Evolutionary conservation across 768 basidiomycete genomes (phyloP).

Genomic region (Gymnopilus junonius): DNA sequence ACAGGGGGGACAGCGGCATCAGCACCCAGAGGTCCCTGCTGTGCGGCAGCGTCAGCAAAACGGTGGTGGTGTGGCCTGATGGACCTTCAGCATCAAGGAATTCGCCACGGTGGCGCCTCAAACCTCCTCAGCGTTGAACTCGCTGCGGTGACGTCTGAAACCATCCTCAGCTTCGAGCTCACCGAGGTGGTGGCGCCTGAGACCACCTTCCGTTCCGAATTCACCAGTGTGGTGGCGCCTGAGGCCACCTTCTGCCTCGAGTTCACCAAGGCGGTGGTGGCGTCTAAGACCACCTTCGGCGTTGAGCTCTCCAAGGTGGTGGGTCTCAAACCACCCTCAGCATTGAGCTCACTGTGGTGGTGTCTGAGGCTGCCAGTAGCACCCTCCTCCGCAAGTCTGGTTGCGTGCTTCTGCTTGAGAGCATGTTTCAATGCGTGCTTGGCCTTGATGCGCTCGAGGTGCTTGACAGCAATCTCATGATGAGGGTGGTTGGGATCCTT

Average conservation of each 20-base stretch:
- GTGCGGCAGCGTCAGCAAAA: background rate
- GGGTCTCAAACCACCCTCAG: background rate
- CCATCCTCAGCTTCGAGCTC: background rate
- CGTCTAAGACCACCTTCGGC: background rate
- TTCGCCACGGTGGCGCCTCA: background rate
- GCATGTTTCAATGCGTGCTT: background rate
- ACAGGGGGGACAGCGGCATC: background rate
- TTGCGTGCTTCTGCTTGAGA: background rate
- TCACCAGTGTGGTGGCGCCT: background rate
- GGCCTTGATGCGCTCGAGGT: background rate
- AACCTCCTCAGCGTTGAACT: background rate
- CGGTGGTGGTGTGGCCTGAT: constrained; percentile 5
- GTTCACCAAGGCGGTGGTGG: background rate
- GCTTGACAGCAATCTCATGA: constrained; percentile 7
- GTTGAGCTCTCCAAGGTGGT: background rate
- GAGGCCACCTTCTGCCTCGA: background rate
- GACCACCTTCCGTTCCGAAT: background rate
- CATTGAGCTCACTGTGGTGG: background rate
- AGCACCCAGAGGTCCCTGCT: background rate
- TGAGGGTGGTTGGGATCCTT: constrained; percentile 10
- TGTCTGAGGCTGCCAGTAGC: background rate
- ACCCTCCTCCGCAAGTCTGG: background rate
- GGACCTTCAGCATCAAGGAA: background rate
- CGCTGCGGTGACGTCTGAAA: background rate
- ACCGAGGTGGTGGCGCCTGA: background rate